Evolutionary conservation across 2,329 filamentous ascomycete genomes (phyloP), one percentile per base, ranked within the genome.

Genomic region (Neurospora sp.): DNA sequence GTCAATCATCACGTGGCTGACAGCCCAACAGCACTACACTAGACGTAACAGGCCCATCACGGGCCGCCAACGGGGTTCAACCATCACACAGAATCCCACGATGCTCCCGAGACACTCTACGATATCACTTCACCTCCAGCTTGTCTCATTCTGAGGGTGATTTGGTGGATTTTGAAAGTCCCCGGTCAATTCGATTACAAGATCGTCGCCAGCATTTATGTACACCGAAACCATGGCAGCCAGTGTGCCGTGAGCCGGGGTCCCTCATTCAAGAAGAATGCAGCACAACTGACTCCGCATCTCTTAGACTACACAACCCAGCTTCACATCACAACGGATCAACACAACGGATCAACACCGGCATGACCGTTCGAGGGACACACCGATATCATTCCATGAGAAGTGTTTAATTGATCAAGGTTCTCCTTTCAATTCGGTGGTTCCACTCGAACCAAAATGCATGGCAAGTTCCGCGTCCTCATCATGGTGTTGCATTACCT

Each of bases 81-180:
- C 19, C 6, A 15, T 13, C 11, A 52, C 19, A 9, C 13, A 62
- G 23, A 62, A 33, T 33, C 52, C 23, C 52, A 17, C n/a, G 23
- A n/a, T 62, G 52, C 52, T 33, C 23, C 52, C 23, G 52, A 62
- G 52, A 62, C 52, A 62, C 52, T 62, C 52, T 19, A 15, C 28
- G 3, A 33, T 62, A 62, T 62, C 13, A 33, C 7, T 33, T 62
- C 1, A 2, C 23, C 15, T 17, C 3, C 23, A 8, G 52, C 23
- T 17, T 36, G 52, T 62, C 52, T 62, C 52, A 62, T 1, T 33
- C 28, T 62, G 52, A 33, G 52, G 52, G 52, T 62, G 15, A 36
- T 62, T 62, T 4, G 52, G 17, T 17, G 52, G 23, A 7, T 10
- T 13, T 5, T 39, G 15, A 40, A 40, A 8, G 4, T 10, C 23